Evolutionary conservation across 768 basidiomycete species (phyloP), one percentile per base, ranked within the genome.

Genomic region (Trametes meyenii): DNA sequence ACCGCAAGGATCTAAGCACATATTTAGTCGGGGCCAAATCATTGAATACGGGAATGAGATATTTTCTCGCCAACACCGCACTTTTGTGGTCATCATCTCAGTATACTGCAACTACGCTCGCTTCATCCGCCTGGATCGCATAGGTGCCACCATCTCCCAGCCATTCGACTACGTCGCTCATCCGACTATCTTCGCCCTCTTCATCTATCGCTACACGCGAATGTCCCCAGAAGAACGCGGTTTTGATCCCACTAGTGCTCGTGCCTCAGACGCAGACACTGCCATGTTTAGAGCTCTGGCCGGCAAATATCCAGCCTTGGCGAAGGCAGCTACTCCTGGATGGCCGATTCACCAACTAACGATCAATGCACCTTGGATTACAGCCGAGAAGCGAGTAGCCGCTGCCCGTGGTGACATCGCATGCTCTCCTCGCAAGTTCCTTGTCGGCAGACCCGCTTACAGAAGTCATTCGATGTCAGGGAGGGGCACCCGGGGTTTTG

Each of bases 101-200:
- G 29, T 33, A 33, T 33, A 33, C 29, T 33, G 29, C 29, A 33
- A 33, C 29, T 33, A 33, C 29, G 29, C 29, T 33, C 29, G 29
- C 29, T 33, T 33, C 29, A 33, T 33, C 29, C 29, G 29, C 8
- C 8, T 33, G 29, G 29, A 33, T 33, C 29, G 29, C 42, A 42
- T 43, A n/a, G 60, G 53, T 12, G 33, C 43, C 5, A 48, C 55
- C 40, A 53, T 55, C 8, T 61, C 60, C 19, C 29, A 44, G 43
- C 60, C 51, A 21, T 53, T 61, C 42, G 23, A 48, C 35, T 61
- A 54, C 53, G 38, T 48, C 52, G 50, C 55, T n/a, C n/a, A 46
- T 11, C 45, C 39, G 10, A 13, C 19, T 8, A 14, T 45, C 21
- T n/a, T 61, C 12, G 26, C 14, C 4, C 33, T 16, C 14, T 61